Conservation (phyloP, 306 rosid species). For the Trichosanthes cucumerina region DNA sequence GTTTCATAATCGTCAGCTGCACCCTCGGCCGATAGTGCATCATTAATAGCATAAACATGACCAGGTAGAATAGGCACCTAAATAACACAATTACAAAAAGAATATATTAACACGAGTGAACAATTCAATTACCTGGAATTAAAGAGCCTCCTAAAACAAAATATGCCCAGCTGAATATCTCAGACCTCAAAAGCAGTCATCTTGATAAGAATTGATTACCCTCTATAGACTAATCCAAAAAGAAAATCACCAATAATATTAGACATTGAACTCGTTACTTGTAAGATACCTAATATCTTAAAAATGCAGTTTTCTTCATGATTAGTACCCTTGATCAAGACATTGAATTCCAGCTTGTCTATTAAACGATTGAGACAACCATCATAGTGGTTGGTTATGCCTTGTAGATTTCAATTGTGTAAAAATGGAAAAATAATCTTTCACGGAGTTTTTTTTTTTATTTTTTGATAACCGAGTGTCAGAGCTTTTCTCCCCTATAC, state of each 20-base stretch:
- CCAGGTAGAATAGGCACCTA: slow-evolving; percentile 65
- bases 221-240: neutral
- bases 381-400: neutral
- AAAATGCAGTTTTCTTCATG: neutral
- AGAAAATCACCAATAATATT: neutral
- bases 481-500: too few relatives aligned
- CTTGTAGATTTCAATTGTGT: neutral
- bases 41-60: slow-evolving; percentile 67
- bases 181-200: neutral
- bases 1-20: slow-evolving; percentile 93
- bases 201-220: neutral
- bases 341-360: neutral
- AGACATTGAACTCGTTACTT: neutral
- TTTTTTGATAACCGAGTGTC: too few relatives aligned
- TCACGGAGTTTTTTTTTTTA: too few relatives aligned
- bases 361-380: neutral
- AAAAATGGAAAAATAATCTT: neutral
- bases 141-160: neutral
- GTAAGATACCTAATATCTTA: neutral
- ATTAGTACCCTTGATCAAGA: neutral
- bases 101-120: neutral
- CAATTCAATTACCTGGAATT: neutral
- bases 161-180: neutral
- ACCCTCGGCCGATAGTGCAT: slow-evolving; percentile 70
- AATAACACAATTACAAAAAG: slow-evolving; percentile 4